Conservation (phyloP, 78 protist genomes). For the Guillardia theta region DNA sequence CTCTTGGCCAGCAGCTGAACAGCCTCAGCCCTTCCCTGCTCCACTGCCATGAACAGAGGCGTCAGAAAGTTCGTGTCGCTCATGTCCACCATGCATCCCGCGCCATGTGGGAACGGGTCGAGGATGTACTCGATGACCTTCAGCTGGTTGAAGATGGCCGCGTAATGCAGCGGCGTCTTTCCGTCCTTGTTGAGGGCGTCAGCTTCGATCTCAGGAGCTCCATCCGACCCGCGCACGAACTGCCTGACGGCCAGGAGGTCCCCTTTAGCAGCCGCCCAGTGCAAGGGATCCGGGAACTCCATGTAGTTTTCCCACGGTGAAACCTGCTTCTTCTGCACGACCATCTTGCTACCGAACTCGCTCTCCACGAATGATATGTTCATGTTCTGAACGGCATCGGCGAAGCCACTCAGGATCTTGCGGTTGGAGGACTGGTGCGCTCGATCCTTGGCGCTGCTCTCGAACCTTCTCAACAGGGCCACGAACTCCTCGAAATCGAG, state of each 20-base stretch:
- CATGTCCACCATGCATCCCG: background rate
- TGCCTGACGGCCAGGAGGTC: background rate
- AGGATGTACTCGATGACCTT: background rate
- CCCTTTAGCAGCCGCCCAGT: slow-evolving; percentile 11
- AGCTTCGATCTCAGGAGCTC: background rate
- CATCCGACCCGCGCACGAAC: background rate
- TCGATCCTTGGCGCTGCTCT: background rate
- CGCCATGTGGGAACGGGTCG: background rate
- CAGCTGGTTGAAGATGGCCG: background rate
- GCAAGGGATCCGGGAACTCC: background rate
- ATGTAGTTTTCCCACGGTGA: background rate
- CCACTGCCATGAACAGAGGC: background rate
- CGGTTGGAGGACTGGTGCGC: background rate
- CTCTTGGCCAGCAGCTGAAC: background rate
- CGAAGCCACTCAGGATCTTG: background rate
- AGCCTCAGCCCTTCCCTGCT: background rate
- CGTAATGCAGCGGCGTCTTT: background rate
- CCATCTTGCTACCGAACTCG: background rate
- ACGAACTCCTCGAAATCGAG: slow-evolving; percentile 5
- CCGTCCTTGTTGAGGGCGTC: slow-evolving; percentile 19
- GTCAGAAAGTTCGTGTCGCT: background rate
- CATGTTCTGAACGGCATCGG: background rate
- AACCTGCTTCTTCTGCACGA: background rate
- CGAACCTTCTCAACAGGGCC: background rate
- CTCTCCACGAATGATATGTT: background rate